phyloP scores from a whole-genome alignment of 148 eudicot species.

The Rhododendron molle region DNA sequence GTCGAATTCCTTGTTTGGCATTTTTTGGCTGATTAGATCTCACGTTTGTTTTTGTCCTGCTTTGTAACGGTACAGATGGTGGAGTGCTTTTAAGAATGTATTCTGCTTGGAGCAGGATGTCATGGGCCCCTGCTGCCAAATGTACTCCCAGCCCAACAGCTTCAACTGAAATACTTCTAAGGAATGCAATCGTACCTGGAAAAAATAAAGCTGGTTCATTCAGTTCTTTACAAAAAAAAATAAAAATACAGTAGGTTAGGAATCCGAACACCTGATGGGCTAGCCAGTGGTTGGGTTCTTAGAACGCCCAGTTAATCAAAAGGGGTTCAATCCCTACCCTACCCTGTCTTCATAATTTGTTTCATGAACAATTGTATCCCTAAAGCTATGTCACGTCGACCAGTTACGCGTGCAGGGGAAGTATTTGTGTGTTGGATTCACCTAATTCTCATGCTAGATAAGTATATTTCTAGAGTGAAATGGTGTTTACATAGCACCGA shows the following conservation, averaged over 20 bases:
- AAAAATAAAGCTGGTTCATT: conserved; percentile 11
- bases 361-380: not conserved
- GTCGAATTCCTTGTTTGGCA: conserved; percentile 81
- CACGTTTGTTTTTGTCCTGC: conserved; percentile 32
- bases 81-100: conserved; percentile 61
- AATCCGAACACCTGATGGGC: not conserved
- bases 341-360: not conserved
- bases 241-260: not conserved
- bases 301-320: not conserved
- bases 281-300: not conserved
- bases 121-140: conserved; percentile 90
- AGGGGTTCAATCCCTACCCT: not conserved
- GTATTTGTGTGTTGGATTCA: not conserved
- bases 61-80: conserved; percentile 55
- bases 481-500: not conserved
- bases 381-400: not conserved
- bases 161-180: conserved; percentile 90
- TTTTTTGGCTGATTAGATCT: conserved; percentile 70
- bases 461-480: not conserved
- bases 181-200: conserved; percentile 80
- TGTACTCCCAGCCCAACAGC: conserved; percentile 93
- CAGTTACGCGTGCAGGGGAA: not conserved
- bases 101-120: conserved; percentile 81
- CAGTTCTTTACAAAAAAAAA: not conserved
- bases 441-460: not conserved